Evolutionary conservation across 768 basidiomycete genomes (phyloP), one percentile per base, ranked within the genome.

Genomic region (Myochromella boudieri): DNA sequence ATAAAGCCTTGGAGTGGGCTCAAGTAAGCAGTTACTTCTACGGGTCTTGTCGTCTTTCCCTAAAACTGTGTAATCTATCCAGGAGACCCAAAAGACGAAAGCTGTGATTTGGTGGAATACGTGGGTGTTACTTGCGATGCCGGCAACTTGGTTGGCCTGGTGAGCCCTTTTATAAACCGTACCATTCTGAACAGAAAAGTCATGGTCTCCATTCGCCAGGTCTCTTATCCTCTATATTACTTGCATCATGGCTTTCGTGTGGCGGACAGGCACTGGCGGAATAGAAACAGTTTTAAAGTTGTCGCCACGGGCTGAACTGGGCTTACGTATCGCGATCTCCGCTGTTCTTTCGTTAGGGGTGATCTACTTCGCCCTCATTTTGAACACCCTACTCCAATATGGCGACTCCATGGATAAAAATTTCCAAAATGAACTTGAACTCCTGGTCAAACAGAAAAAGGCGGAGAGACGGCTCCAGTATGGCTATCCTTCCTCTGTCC

Each of bases 1-100:
- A 80, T 54, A 78, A 80, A 48, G 86, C 87, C 1, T 78, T 81
- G 4, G 73, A 77, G 40, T 89, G 85, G 83, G 84, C 85, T 12
- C 81, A 87, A 65, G 85, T 83, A 53, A 18, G 61, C 46, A 10
- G 78, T 75, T 86, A 43, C 15, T 8, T 6, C 8, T 10, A 22
- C 22, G 4, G 14, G 7, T 32, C 10, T n/a, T 3, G 14, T 21
- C 22, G 3, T 42, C 55, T 40, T 15, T 39, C 8, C 21, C 24
- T 2, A 4, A 6, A 9, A 21, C 8, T 9, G 8, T 20, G 20
- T 8, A 32, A 6, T 37, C 17, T 15, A 3, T 33, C 5, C 44
- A 84, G 80, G 83, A 85, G 57, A 75, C 81, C 8, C 74, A 76
- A 27, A 60, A 60, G 27, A 51, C 50, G 4, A 56, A 54, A 17